These are phyloP conservation scores for Durusdinium trenchii DNA, from an alignment of 73 alveolate species.

Conservation along the genomic window DNA sequence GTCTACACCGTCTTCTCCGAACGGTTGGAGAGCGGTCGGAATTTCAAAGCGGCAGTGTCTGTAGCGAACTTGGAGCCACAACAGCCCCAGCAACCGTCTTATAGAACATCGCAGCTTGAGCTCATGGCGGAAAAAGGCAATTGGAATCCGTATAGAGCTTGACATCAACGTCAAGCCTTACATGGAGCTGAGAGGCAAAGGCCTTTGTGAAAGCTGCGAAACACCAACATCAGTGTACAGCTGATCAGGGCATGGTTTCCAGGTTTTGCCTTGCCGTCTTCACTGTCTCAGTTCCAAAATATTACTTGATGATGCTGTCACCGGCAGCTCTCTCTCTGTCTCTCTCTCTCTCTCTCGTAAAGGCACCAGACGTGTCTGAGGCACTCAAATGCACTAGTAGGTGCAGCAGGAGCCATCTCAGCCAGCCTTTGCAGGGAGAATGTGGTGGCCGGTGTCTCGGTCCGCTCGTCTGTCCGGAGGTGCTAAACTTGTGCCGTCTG, in stretches of 20 bases:
- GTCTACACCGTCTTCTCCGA: too few relatives aligned
- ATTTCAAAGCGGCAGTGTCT: too few relatives aligned
- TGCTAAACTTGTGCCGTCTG: too few relatives aligned
- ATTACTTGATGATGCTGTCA: not conserved
- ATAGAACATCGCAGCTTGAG: not conserved
- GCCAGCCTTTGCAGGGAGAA: conserved; percentile 12
- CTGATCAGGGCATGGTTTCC: not conserved
- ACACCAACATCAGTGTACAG: not conserved
- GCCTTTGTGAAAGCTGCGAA: not conserved
- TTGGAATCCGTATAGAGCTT: conserved; percentile 3
- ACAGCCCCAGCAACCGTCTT: too few relatives aligned
- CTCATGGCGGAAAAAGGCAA: not conserved
- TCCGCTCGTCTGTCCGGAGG: too few relatives aligned
- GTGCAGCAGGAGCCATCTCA: conserved; percentile 19
- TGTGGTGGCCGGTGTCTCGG: too few relatives aligned
- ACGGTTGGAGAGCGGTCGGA: too few relatives aligned
- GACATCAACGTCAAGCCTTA: conserved; percentile 48
- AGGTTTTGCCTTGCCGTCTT: not conserved
- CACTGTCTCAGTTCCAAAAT: not conserved
- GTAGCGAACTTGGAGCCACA: too few relatives aligned
- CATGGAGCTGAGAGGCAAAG: not conserved
- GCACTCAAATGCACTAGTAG: conserved; percentile 18
- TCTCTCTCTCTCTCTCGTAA: not conserved
- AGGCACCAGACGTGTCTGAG: conserved; percentile 27
- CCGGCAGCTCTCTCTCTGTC: not conserved